Base-by-base conservation (phyloP, 2,329 filamentous ascomycete genomes). In the Xylaria sp. region DNA sequence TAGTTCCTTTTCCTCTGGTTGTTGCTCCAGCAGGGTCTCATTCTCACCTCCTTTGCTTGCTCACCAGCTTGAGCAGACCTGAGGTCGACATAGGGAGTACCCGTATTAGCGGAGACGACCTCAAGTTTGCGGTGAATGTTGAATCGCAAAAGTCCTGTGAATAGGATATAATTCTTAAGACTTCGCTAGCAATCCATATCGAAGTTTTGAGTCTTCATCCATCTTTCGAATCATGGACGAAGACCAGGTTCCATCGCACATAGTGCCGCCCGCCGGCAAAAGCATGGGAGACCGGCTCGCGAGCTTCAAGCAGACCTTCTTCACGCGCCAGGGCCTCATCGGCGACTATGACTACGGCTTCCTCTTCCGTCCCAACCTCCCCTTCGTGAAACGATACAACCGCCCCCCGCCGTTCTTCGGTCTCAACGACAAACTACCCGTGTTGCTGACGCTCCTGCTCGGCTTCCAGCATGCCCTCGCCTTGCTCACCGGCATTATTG, bases 281-380 rank as follows among this genome's bases (percentile, higher is more conserved):
- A 16, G 72, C 13, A 54, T 76, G n/a, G 68, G 65, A 56, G 67
- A 72, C 54, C 68, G 69, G 18, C 35, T 76, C 10, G 64, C 63
- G 37, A 48, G 65, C 49, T 23, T 76, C 58, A 76, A 70, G 67
- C 76, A 74, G 60, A 75, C 76, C 4, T 79, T 84, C 64, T 74
- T 80, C 57, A 85, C 82, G 51, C 86, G 79, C 62, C 82, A 92
- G 1, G 92, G 92, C 10, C 80, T 96, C 30, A 74, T 97, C 58
- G 92, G 92, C 63, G 81, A 86, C 68, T 97, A 97, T 74, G 89
- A 97, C 80, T 97, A 97, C 81, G 89, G 74, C 42, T 94, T 92
- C 70, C 85, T 97, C 47, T 96, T 97, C 79, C 85, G 78, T 19
- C 90, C 85, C 1, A 92, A 90, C 66, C 75, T 96, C 19, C 92